Evolutionary conservation across 2,329 filamentous ascomycete genomes (phyloP).

Genomic region (Dothideomycetes sp.): DNA sequence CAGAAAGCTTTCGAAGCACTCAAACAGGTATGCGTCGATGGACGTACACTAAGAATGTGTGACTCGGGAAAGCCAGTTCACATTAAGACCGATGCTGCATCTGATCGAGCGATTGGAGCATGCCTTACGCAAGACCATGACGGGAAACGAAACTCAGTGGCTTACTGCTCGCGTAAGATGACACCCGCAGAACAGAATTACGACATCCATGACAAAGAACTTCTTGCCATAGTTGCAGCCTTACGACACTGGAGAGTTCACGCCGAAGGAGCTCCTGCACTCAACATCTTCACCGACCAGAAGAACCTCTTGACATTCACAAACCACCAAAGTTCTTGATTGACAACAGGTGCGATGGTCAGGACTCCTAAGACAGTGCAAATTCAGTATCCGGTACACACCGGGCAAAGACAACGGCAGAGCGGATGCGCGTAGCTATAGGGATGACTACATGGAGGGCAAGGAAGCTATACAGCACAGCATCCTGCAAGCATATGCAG

Average conservation of each 20-base stretch:
- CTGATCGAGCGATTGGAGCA: not conserved
- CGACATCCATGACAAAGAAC: slow-evolving; percentile 12
- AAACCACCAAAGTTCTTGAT: slow-evolving; percentile 14
- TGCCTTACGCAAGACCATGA: slow-evolving; percentile 9
- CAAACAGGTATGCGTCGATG: not conserved
- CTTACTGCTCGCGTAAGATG: slow-evolving; percentile 17
- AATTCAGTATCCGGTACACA: slow-evolving; percentile 15
- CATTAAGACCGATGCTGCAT: not conserved
- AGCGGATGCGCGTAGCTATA: slow-evolving; percentile 14
- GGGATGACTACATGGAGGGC: slow-evolving; percentile 14
- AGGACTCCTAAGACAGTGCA: slow-evolving; percentile 12
- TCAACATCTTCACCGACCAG: slow-evolving; percentile 14
- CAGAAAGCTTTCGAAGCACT: slow-evolving; percentile 6
- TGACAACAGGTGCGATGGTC: slow-evolving; percentile 11
- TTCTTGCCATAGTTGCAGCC: slow-evolving; percentile 2
- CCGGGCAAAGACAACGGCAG: slow-evolving; percentile 14
- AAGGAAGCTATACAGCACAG: slow-evolving; percentile 4
- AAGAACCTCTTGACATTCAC: slow-evolving; percentile 16
- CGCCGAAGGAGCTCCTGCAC: slow-evolving; percentile 11
- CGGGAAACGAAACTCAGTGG: slow-evolving; percentile 13
- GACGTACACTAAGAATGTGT: slow-evolving; percentile 11
- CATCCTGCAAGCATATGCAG: slow-evolving; percentile 10
- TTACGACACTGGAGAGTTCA: slow-evolving; percentile 15
- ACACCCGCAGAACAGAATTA: slow-evolving; percentile 16
- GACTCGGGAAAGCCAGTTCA: slow-evolving; percentile 7